Percentiles rank a stretch among this genome's conserved stretches.
These are phyloP conservation scores for Cytospora chrysosperma DNA, from an alignment of 2,329 filamentous ascomycete genomes.

Conservation along the genomic window DNA sequence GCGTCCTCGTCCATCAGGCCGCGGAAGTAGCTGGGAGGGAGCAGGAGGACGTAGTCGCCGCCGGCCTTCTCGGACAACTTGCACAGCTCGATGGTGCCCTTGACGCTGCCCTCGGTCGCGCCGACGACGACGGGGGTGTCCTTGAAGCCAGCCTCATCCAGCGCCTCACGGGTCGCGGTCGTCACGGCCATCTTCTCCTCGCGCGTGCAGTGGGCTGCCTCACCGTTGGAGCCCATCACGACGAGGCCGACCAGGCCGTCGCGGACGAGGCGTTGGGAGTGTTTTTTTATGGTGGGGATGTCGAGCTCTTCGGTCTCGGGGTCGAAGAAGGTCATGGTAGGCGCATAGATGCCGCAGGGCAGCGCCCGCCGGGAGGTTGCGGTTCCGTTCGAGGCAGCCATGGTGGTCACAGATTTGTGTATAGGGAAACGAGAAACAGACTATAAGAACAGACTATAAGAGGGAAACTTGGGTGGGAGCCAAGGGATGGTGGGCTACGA, in stretches of 20 bases:
- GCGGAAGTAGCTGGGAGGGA: slow-evolving; percentile 83
- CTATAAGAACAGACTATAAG: neutral
- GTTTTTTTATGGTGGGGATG: slow-evolving; percentile 73
- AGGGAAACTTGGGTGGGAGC: too few species aligned
- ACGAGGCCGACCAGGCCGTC: slow-evolving; percentile 80
- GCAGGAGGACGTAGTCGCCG: slow-evolving; percentile 75
- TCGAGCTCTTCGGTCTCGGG: slow-evolving; percentile 82
- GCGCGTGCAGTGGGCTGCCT: slow-evolving; percentile 79
- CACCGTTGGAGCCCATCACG: slow-evolving; percentile 87
- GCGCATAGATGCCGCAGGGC: slow-evolving; percentile 81
- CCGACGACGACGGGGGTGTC: slow-evolving; percentile 80
- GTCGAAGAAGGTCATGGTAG: slow-evolving; percentile 89
- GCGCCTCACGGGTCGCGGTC: slow-evolving; percentile 73
- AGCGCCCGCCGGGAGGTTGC: slow-evolving; percentile 53
- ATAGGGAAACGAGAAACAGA: neutral
- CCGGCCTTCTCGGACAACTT: slow-evolving; percentile 66
- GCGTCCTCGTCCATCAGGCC: slow-evolving; percentile 71
- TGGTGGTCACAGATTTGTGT: slow-evolving; percentile 28
- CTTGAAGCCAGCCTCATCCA: slow-evolving; percentile 76
- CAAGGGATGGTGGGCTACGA: neutral
- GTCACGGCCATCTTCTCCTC: slow-evolving; percentile 76
- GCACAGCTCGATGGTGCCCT: slow-evolving; percentile 74
- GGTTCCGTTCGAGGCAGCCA: slow-evolving; percentile 37
- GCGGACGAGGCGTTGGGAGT: slow-evolving; percentile 73
- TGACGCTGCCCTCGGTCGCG: slow-evolving; percentile 77